These are phyloP conservation scores for Symmetrospora coprosmae DNA, from an alignment of 768 basidiomycete species.

Conservation along the genomic window DNA sequence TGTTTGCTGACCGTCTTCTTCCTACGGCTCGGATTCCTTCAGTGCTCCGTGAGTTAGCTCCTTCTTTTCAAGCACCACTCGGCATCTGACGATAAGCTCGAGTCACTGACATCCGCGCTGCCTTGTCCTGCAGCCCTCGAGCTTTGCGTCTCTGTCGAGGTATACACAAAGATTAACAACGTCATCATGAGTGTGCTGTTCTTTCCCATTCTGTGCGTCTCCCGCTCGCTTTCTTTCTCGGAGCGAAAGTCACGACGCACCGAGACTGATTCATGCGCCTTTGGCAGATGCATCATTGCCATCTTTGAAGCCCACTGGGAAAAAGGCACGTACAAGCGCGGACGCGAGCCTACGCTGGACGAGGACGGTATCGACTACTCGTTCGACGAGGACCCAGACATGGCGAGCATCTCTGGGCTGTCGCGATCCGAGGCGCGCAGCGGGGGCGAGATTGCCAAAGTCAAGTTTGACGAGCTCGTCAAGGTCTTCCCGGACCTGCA, in stretches of 20 bases:
- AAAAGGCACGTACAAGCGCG: not conserved
- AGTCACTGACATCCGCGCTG: too few relatives aligned
- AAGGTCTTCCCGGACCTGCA: slow-evolving; percentile 26
- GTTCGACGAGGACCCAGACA: not conserved
- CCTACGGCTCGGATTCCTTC: too few relatives aligned
- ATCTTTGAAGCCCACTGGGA: slow-evolving; percentile 38
- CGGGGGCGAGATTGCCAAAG: slow-evolving; percentile 36
- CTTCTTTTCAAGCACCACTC: too few relatives aligned
- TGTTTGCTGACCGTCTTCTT: too few relatives aligned
- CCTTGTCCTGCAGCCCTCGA: slow-evolving; percentile 32
- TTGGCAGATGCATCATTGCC: slow-evolving; percentile 32
- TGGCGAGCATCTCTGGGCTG: not conserved
- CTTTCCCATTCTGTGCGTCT: slow-evolving; percentile 29
- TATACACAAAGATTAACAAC: slow-evolving; percentile 37
- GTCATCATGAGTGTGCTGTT: slow-evolving; percentile 38
- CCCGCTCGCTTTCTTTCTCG: slow-evolving; percentile 30
- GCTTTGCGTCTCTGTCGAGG: slow-evolving; percentile 32
- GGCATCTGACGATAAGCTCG: too few relatives aligned
- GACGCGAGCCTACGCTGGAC: not conserved
- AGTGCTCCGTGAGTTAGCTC: too few relatives aligned
- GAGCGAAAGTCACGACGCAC: not conserved
- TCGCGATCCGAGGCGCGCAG: slow-evolving; percentile 32
- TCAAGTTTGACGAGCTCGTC: slow-evolving; percentile 36
- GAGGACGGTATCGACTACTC: slow-evolving; percentile 17
- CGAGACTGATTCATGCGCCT: not conserved